Percentiles rank a stretch among this genome's conserved stretches.
Evolutionary conservation across 768 basidiomycete genomes (phyloP).

Genomic region (Trametes cinnabarina): DNA sequence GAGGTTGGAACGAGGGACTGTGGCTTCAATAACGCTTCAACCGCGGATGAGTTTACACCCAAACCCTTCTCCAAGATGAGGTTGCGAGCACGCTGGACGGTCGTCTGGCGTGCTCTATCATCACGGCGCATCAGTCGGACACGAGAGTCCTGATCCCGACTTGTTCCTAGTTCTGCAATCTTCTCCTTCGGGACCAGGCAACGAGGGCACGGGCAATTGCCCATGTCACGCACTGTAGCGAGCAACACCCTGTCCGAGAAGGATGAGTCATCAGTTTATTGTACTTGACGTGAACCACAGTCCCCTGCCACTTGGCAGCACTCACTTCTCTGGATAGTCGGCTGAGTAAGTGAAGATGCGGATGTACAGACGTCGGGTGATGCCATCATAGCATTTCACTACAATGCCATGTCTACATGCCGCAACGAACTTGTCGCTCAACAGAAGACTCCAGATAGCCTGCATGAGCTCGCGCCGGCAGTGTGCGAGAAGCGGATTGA

Average conservation of each 20-base stretch:
- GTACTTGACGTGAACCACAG: too few relatives aligned
- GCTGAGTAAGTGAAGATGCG: conserved; percentile 29
- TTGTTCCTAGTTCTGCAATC: conserved; percentile 18
- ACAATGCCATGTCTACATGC: conserved; percentile 25
- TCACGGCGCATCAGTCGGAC: conserved; percentile 14
- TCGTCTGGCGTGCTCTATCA: neutral
- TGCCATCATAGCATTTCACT: conserved; percentile 22
- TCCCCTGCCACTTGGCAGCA: too few relatives aligned
- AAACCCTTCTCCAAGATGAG: neutral
- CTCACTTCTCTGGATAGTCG: conserved; percentile 32
- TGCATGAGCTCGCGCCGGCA: conserved; percentile 28
- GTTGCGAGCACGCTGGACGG: neutral
- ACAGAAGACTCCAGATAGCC: conserved; percentile 17
- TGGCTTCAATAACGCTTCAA: neutral
- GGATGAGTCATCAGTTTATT: neutral
- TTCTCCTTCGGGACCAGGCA: conserved; percentile 24
- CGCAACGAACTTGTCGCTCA: conserved; percentile 21
- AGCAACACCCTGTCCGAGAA: conserved; percentile 18
- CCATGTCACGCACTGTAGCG: conserved; percentile 29
- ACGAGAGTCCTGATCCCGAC: conserved; percentile 8
- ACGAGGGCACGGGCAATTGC: conserved; percentile 31
- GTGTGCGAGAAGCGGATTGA: conserved; percentile 10
- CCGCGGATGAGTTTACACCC: neutral
- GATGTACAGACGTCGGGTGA: conserved; percentile 21
- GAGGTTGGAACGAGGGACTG: neutral